These are phyloP conservation scores for Tylopilus orsonianus DNA, from an alignment of 1,284 basidiomycete species.

Conservation along the genomic window DNA sequence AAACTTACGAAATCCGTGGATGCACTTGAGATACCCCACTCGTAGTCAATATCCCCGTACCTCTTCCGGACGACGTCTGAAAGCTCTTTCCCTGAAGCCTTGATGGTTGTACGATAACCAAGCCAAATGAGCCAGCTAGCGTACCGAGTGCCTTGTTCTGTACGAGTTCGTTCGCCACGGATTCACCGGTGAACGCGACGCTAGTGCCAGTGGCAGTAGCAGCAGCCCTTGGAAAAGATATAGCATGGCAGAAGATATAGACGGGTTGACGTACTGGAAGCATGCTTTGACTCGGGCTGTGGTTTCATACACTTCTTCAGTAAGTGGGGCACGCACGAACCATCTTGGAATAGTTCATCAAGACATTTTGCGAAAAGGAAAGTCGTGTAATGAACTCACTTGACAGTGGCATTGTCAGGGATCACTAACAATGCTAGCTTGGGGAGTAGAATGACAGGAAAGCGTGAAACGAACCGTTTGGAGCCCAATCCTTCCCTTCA, in stretches of 20 bases:
- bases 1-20: slow-evolving; percentile 61
- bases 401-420: slow-evolving; percentile 71
- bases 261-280: slow-evolving; percentile 58
- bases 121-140: neutral
- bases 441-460: neutral
- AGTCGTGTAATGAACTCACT: slow-evolving; percentile 34
- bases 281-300: slow-evolving; percentile 62
- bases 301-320: slow-evolving; percentile 55
- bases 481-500: slow-evolving; percentile 58
- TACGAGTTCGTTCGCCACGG: slow-evolving; percentile 55
- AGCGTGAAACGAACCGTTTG: slow-evolving; percentile 45
- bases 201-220: slow-evolving; percentile 47
- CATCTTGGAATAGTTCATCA: slow-evolving; percentile 40
- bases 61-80: slow-evolving; percentile 50
- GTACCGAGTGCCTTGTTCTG: slow-evolving; percentile 62
- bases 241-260: neutral
- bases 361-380: neutral
- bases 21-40: slow-evolving; percentile 56
- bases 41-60: slow-evolving; percentile 54
- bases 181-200: slow-evolving; percentile 21
- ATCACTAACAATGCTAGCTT: slow-evolving; percentile 53
- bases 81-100: slow-evolving; percentile 48
- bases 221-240: slow-evolving; percentile 11
- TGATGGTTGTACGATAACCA: neutral
- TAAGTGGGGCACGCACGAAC: slow-evolving; percentile 70